A percentile compares a stretch with the other conserved stretches of the same genome.
Evolutionary conservation across 345 rosid species (phyloP).

Genomic region (Eutrema heterophyllum): DNA sequence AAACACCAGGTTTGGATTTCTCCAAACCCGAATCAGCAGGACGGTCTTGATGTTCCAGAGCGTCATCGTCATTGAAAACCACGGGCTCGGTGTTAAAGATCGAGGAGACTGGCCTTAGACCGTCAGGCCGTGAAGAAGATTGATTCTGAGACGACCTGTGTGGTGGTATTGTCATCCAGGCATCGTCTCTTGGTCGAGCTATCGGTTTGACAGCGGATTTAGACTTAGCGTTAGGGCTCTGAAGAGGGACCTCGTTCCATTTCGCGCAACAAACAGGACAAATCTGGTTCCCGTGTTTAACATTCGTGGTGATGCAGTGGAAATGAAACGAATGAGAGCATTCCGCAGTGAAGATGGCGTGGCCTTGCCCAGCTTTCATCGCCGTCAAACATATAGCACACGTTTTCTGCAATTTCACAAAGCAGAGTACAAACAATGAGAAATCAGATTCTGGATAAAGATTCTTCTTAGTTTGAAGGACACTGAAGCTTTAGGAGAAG

Average conservation of each 20-base stretch:
- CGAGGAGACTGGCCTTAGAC: conserved; percentile 45
- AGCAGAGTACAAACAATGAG: background rate
- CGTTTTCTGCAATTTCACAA: conserved; percentile 52
- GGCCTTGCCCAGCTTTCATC: conserved; percentile 81
- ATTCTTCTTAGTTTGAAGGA: background rate
- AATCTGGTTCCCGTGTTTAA: conserved; percentile 80
- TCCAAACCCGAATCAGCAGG: conserved; percentile 12
- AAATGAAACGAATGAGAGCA: conserved; percentile 97
- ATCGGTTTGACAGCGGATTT: conserved; percentile 36
- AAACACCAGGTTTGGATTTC: conserved; percentile 19
- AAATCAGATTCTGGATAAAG: background rate
- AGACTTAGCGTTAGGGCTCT: conserved; percentile 32
- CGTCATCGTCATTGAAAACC: conserved; percentile 77
- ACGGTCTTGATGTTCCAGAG: conserved; percentile 42
- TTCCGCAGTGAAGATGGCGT: conserved; percentile 95
- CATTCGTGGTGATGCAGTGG: conserved; percentile 91
- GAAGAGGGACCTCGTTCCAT: conserved; percentile 90
- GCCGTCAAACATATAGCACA: conserved; percentile 86
- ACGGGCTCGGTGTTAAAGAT: conserved; percentile 58
- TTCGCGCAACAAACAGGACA: conserved; percentile 94
- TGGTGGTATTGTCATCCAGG: conserved; percentile 54
- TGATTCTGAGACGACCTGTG: conserved; percentile 44
- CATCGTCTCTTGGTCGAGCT: conserved; percentile 52
- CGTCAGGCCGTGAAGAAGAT: conserved; percentile 31
- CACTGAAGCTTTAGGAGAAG: background rate